These are phyloP conservation scores for Zopfochytrium polystomum DNA, from an alignment of 371 early-diverging fungal genomes.

Conservation along the genomic window DNA sequence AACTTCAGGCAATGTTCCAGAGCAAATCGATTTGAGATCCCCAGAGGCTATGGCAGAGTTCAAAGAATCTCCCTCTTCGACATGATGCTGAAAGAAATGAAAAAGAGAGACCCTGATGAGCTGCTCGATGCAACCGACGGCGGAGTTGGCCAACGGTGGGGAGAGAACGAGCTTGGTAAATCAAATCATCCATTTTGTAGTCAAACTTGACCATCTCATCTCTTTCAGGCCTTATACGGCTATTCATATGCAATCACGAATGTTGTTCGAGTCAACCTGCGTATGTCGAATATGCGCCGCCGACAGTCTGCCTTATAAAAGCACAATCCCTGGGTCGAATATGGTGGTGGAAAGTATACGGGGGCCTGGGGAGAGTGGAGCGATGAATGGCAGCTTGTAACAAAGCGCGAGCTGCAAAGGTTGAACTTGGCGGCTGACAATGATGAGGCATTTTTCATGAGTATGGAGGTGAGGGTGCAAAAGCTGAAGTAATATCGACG, in stretches of 20 bases:
- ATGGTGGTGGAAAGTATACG: constrained; percentile 32
- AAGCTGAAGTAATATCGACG: not conserved
- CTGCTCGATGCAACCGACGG: constrained; percentile 34
- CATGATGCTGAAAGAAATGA: constrained; percentile 21
- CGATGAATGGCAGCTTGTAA: constrained; percentile 33
- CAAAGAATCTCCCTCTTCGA: constrained; percentile 13
- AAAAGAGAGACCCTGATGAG: constrained; percentile 35
- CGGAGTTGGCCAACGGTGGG: not conserved
- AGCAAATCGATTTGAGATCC: constrained; percentile 23
- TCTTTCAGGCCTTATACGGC: constrained; percentile 16
- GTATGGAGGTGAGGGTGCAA: constrained; percentile 26
- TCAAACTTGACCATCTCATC: not conserved
- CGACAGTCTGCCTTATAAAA: constrained; percentile 30
- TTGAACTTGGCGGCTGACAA: constrained; percentile 17
- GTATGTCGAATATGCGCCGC: constrained; percentile 30
- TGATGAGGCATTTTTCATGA: constrained; percentile 34
- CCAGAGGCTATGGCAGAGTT: constrained; percentile 22
- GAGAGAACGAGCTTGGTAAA: constrained; percentile 25
- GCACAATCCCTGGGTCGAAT: constrained; percentile 52
- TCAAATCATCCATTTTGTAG: not conserved
- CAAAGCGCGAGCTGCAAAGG: constrained; percentile 28
- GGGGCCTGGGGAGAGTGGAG: constrained; percentile 49
- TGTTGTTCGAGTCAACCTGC: constrained; percentile 29
- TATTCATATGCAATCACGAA: constrained; percentile 39
- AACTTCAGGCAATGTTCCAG: constrained; percentile 26